Evolutionary conservation across 805 yeast species (phyloP).

Genomic region (Candida piceae): DNA sequence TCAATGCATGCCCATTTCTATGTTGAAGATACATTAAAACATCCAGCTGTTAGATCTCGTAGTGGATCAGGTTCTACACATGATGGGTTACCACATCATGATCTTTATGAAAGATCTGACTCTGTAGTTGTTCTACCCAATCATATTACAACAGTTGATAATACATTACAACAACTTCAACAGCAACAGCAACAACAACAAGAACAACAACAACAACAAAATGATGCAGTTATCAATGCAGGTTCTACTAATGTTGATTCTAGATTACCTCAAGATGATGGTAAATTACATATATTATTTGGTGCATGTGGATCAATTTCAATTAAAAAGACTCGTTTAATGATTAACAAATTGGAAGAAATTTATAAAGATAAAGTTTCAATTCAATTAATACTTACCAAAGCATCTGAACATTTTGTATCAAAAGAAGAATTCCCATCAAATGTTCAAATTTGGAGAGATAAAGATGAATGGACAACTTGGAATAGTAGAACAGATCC

Average conservation of each 20-base stretch:
- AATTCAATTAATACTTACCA: constrained; percentile 50
- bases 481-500: constrained; percentile 56
- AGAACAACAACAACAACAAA: background rate
- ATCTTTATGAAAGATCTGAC: too few relatives aligned
- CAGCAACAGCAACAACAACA: constrained; percentile 5
- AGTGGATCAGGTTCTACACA: constrained; percentile 29
- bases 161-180: too few relatives aligned
- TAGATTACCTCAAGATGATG: constrained; percentile 46
- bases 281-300: constrained; percentile 48
- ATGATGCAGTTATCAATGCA: background rate
- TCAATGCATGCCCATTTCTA: constrained; percentile 78
- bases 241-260: constrained; percentile 25
- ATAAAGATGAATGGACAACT: constrained; percentile 50
- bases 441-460: constrained; percentile 50
- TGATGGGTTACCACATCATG: too few relatives aligned
- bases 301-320: constrained; percentile 59
- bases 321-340: constrained; percentile 45
- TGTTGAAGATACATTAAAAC: constrained; percentile 63
- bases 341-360: constrained; percentile 47
- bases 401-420: constrained; percentile 48
- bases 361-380: constrained; percentile 48
- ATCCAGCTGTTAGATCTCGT: constrained; percentile 32
- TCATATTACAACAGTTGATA: too few relatives aligned
- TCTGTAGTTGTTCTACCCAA: too few relatives aligned
- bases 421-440: constrained; percentile 41